Base-by-base conservation (phyloP, 2,329 filamentous ascomycete species). In the Cadophora gregata region DNA sequence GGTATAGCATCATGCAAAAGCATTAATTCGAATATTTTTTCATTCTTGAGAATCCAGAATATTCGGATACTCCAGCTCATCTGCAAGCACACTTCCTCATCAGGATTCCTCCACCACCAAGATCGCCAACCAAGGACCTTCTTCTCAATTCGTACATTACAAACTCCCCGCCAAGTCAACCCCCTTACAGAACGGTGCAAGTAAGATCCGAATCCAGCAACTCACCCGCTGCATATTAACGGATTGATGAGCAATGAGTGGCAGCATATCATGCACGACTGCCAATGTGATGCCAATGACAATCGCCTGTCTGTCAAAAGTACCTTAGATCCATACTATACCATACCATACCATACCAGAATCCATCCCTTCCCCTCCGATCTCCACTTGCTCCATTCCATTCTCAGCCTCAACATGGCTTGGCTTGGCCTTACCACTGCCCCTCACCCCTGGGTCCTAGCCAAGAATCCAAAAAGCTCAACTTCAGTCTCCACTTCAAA, bases 321-420 rank as follows among this genome's bases (percentile, higher is more conserved):
- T 31, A 55, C 9, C 55, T 21, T 47, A 47, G 19, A n/a, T 12
- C n/a, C 42, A 21, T n/a, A n/a, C 42, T 21, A n/a, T 47, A 12
- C n/a, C n/a, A n/a, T n/a, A n/a, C n/a, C n/a, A n/a, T n/a, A n/a
- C n/a, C n/a, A n/a, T n/a, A n/a, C n/a, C n/a, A n/a, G n/a, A n/a
- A n/a, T n/a, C n/a, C n/a, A n/a, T n/a, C n/a, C n/a, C n/a, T n/a
- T n/a, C n/a, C n/a, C n/a, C n/a, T n/a, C n/a, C n/a, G n/a, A n/a
- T n/a, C n/a, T n/a, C n/a, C n/a, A n/a, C n/a, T n/a, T n/a, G n/a
- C n/a, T n/a, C n/a, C n/a, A n/a, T n/a, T 42, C 8, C 36, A 42
- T 7, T 38, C 33, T 58, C 55, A 58, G 55, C 55, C 55, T 58
- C 33, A 58, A 31, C 55, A 42, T 58, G 55, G 55, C 31, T n/a